phyloP scores from a whole-genome alignment of 805 yeast species.

The Starmerella bombi region DNA sequence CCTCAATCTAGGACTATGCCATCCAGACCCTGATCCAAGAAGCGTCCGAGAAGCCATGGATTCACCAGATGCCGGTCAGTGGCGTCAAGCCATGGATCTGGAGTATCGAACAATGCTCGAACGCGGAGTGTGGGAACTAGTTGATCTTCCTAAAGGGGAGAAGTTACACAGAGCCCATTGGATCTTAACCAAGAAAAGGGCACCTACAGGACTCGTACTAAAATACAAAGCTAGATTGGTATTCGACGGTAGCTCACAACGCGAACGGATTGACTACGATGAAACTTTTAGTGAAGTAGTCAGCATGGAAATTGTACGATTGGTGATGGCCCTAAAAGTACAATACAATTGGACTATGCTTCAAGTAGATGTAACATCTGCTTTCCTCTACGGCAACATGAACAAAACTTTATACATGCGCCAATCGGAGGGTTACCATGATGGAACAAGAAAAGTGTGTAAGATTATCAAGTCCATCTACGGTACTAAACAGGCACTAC shows the following conservation, averaged over 20 bases:
- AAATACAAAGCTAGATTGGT: neutral
- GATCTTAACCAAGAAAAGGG: neutral
- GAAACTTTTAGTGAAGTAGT: neutral
- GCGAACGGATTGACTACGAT: neutral
- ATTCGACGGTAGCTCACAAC: neutral
- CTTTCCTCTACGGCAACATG: neutral
- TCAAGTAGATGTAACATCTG: neutral
- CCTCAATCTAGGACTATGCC: too few relatives aligned
- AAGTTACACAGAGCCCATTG: neutral
- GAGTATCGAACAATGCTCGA: neutral
- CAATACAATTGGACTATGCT: neutral
- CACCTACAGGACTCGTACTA: neutral
- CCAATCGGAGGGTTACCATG: neutral
- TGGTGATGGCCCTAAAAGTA: neutral
- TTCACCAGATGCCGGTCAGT: neutral
- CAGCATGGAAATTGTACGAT: neutral
- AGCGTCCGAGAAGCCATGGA: neutral
- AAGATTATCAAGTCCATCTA: neutral
- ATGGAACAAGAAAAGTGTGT: neutral
- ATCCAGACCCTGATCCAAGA: too few relatives aligned
- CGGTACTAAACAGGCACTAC: constrained; percentile 1
- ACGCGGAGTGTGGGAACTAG: neutral
- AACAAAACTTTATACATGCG: neutral
- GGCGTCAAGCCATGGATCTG: neutral
- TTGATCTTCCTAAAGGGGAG: neutral